These are phyloP conservation scores for Salvia splendens DNA, from an alignment of 257 asterid genomes.

Conservation along the genomic window DNA sequence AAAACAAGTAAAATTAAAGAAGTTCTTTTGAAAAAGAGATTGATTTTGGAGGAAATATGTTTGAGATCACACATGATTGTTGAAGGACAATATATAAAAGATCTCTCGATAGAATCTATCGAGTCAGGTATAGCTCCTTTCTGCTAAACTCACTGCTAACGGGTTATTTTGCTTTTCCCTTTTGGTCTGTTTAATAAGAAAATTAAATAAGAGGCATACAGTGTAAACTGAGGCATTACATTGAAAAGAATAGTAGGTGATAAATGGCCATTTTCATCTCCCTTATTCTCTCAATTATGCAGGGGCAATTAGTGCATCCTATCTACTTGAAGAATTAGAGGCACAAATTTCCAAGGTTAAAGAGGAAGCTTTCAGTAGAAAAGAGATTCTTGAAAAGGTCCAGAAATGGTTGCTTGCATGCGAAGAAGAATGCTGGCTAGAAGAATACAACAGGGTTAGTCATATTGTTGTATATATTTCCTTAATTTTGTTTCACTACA, in stretches of 20 bases:
- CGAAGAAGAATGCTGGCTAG: slow-evolving; percentile 92
- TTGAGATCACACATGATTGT: slow-evolving; percentile 67
- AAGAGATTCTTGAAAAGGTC: slow-evolving; percentile 82
- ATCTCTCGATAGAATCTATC: slow-evolving; percentile 55
- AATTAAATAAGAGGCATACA: neutral
- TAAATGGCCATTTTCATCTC: slow-evolving; percentile 1
- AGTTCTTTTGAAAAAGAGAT: slow-evolving; percentile 67
- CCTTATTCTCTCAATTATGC: slow-evolving; percentile 29
- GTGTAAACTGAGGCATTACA: neutral
- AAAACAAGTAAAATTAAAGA: slow-evolving; percentile 78
- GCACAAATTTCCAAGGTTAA: slow-evolving; percentile 60
- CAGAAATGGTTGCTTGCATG: slow-evolving; percentile 89
- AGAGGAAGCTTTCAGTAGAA: slow-evolving; percentile 78
- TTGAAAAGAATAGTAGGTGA: neutral
- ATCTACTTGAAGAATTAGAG: slow-evolving; percentile 75
- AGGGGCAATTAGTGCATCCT: slow-evolving; percentile 65
- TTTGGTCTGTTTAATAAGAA: neutral
- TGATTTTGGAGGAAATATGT: slow-evolving; percentile 67
- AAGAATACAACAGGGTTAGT: slow-evolving; percentile 90
- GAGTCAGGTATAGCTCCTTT: slow-evolving; percentile 58
- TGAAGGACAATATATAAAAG: slow-evolving; percentile 49
- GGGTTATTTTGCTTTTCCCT: too few species aligned
- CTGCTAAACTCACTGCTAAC: too few species aligned
- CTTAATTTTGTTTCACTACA: neutral
- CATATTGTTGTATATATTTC: slow-evolving; percentile 22